A percentile compares a stretch with the other conserved stretches of the same genome.
phyloP scores from a whole-genome alignment of 768 basidiomycete species.

The Leccinum disarticulatum region DNA sequence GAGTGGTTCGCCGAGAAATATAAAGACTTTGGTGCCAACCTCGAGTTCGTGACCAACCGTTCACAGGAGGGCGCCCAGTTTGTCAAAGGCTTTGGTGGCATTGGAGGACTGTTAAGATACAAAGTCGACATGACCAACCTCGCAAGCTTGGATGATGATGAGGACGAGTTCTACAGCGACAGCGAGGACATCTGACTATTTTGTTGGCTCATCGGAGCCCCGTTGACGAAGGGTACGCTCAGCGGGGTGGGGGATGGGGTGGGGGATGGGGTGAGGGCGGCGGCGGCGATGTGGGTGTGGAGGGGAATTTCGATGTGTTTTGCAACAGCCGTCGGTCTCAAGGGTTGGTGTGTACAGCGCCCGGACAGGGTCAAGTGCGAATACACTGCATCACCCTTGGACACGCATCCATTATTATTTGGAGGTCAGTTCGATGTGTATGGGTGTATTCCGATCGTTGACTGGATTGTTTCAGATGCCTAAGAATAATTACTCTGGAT shows the following conservation, averaged over 20 bases:
- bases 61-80: conserved; percentile 98
- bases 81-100: conserved; percentile 98
- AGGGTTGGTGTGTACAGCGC: conserved; percentile 4
- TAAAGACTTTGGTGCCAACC: conserved; percentile 93
- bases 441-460: conserved; percentile 1
- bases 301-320: conserved; percentile 7
- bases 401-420: conserved; percentile 15
- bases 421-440: conserved; percentile 18
- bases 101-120: conserved; percentile 93
- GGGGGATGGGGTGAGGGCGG: not conserved
- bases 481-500: conserved; percentile 12
- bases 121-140: conserved; percentile 95
- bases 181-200: conserved; percentile 81
- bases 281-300: conserved; percentile 6
- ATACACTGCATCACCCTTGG: conserved; percentile 8
- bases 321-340: conserved; percentile 3
- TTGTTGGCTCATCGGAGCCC: conserved; percentile 86
- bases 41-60: conserved; percentile 95
- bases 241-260: conserved; percentile 54
- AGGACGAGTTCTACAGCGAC: conserved; percentile 82
- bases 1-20: conserved; percentile 99
- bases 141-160: conserved; percentile 67
- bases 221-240: conserved; percentile 60
- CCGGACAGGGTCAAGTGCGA: conserved; percentile 11
- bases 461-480: conserved; percentile 9